Evolutionary conservation across 257 asterid genomes (phyloP), one percentile per base, ranked within the genome.

Genomic region (Lavandula angustifolia): DNA sequence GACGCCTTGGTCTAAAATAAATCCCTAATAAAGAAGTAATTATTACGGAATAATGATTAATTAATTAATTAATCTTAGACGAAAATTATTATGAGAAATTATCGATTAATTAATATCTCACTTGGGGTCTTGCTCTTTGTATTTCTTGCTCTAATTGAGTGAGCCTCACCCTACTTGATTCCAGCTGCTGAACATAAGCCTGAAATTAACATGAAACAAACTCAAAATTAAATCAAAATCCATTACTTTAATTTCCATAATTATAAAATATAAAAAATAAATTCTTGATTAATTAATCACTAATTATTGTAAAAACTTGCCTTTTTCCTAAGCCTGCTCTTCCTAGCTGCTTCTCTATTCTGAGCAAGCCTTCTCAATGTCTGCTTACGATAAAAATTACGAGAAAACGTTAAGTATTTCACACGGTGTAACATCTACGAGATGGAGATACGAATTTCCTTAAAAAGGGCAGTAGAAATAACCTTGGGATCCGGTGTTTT

Each of bases 1-100:
- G 58, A 76, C 32, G 44, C 76, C 79, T 77, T 88, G 95, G 40
- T 87, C 94, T 49, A 84, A 47, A 73, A 71, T 69, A 16, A 82
- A 58, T 8, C 96, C 97, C 98, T 91, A 66, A 57, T 62, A 63
- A 50, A 72, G 52, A 62, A 51, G 69, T 27, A 54, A 41, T 52
- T 5, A 62, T 46, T 62, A 22, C 27, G 50, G 11, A n/a, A 11
- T 34, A 31, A 9, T 52, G 3, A 64, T 32, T 76, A 29, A 47
- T 40, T 3, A 29, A 47, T 40, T 3, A 37, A 1, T 51, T 10
- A 0, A 9, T 1, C 3, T n/a, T 9, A 9, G n/a, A 6, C 2
- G 12, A 10, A 11, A 42, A 41, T 9, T 9, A 9, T 9, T 9
- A 5, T 37, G 10, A 5, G 1, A 22, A 22, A 22, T 22, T 22